phyloP scores from a whole-genome alignment of 192 early-diverging fungal genomes.

The Gamsiella multidivaricata region DNA sequence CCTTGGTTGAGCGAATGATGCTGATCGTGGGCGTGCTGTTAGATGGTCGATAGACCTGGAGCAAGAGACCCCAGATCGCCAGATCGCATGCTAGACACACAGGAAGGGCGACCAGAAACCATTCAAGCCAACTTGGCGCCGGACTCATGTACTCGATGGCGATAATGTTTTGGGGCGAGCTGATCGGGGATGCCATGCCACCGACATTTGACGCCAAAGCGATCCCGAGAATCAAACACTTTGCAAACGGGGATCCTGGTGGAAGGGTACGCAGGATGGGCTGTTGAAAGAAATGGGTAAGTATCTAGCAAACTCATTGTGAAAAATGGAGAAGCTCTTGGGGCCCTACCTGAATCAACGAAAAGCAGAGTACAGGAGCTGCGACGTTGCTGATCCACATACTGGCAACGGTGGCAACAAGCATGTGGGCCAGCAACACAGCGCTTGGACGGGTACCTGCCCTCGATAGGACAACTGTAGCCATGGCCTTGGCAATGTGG shows the following conservation, averaged over 20 bases:
- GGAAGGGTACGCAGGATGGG: slow-evolving; percentile 93
- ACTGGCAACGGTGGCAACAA: slow-evolving; percentile 93
- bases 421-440: slow-evolving; percentile 93
- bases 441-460: slow-evolving; percentile 85
- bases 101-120: slow-evolving; percentile 89
- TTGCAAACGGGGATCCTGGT: slow-evolving; percentile 78
- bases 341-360: slow-evolving; percentile 76
- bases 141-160: slow-evolving; percentile 93
- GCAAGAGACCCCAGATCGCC: slow-evolving; percentile 84
- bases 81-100: slow-evolving; percentile 82
- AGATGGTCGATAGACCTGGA: slow-evolving; percentile 85
- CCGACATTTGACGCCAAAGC: slow-evolving; percentile 95
- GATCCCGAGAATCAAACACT: slow-evolving; percentile 92
- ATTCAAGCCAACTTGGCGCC: slow-evolving; percentile 87
- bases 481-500: slow-evolving; percentile 91
- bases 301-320: background rate
- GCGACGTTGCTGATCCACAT: slow-evolving; percentile 99
- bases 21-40: slow-evolving; percentile 66
- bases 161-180: slow-evolving; percentile 95
- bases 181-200: slow-evolving; percentile 97
- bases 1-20: slow-evolving; percentile 66
- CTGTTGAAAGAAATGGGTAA: slow-evolving; percentile 31
- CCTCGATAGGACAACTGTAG: slow-evolving; percentile 85
- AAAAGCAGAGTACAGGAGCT: slow-evolving; percentile 96
- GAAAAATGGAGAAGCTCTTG: too few species aligned